phyloP scores from a whole-genome alignment of 768 basidiomycete species.

The Macrolepiota fuliginosa region DNA sequence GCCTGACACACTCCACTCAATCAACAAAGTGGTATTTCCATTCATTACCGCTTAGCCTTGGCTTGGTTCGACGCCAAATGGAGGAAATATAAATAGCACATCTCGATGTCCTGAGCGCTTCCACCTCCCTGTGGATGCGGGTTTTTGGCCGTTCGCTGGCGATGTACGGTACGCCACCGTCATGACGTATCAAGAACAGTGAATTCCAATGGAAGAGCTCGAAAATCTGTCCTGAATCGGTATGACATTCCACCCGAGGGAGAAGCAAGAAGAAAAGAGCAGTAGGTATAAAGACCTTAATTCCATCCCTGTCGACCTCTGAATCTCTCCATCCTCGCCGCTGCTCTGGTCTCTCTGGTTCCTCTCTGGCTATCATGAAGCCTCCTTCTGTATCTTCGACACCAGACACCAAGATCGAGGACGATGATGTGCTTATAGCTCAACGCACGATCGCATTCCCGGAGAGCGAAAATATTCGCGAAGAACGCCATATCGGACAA shows the following conservation, averaged over 20 bases:
- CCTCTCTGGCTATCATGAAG: not conserved
- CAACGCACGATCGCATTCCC: conserved; percentile 53
- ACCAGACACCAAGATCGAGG: conserved; percentile 21
- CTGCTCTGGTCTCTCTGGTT: not conserved
- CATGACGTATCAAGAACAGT: conserved; percentile 16
- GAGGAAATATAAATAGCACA: conserved; percentile 21
- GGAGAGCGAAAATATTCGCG: conserved; percentile 31
- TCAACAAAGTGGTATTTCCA: not conserved
- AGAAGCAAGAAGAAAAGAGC: not conserved
- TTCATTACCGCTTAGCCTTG: not conserved
- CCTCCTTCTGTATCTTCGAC: not conserved
- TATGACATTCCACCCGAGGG: conserved; percentile 3
- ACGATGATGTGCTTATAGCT: conserved; percentile 30
- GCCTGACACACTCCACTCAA: not conserved
- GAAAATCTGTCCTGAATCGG: conserved; percentile 6
- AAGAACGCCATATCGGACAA: conserved; percentile 33
- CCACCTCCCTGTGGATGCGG: conserved; percentile 24
- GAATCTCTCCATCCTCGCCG: conserved; percentile 1
- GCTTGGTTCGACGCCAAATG: not conserved
- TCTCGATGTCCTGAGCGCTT: not conserved
- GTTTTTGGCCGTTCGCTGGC: conserved; percentile 40
- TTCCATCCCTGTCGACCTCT: not conserved
- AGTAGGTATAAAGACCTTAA: conserved; percentile 5
- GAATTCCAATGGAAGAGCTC: conserved; percentile 12
- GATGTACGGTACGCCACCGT: conserved; percentile 18